A percentile compares a stretch with the other conserved stretches of the same genome.
Conservation (phyloP, 2,329 filamentous ascomycete species). For the Talaromyces sp. region DNA sequence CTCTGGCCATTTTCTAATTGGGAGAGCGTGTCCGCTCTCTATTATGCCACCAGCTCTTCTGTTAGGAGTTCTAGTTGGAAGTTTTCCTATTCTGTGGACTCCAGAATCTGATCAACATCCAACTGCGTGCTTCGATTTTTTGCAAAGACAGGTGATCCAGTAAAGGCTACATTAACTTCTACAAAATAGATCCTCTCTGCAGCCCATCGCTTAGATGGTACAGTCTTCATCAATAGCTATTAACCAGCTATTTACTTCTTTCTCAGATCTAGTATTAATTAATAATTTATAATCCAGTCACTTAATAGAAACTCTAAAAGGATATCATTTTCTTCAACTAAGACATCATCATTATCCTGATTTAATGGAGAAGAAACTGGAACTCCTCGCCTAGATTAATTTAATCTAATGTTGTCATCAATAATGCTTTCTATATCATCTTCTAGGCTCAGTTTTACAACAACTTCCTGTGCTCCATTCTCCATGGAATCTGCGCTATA, state of each 20-base stretch:
- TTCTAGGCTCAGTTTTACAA: background rate
- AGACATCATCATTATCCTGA: background rate
- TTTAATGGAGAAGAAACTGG: background rate
- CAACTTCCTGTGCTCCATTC: too few relatives aligned
- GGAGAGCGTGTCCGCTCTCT: background rate
- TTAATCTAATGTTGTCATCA: background rate
- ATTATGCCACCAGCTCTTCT: background rate
- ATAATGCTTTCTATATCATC: background rate
- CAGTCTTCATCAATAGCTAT: background rate
- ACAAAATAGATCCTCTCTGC: background rate
- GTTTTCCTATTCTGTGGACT: background rate
- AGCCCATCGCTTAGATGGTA: background rate
- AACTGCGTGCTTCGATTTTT: background rate
- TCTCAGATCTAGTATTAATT: background rate
- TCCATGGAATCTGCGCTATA: too few relatives aligned
- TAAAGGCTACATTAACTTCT: background rate
- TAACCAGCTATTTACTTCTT: background rate
- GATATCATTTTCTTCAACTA: background rate
- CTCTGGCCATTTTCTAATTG: background rate
- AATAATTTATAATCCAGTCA: background rate
- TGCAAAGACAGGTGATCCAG: background rate
- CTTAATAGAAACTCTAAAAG: background rate
- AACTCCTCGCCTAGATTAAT: background rate
- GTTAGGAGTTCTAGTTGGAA: background rate
- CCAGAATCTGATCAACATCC: background rate